phyloP scores from a whole-genome alignment of 2,329 filamentous ascomycete species.

The Alternaria atra region DNA sequence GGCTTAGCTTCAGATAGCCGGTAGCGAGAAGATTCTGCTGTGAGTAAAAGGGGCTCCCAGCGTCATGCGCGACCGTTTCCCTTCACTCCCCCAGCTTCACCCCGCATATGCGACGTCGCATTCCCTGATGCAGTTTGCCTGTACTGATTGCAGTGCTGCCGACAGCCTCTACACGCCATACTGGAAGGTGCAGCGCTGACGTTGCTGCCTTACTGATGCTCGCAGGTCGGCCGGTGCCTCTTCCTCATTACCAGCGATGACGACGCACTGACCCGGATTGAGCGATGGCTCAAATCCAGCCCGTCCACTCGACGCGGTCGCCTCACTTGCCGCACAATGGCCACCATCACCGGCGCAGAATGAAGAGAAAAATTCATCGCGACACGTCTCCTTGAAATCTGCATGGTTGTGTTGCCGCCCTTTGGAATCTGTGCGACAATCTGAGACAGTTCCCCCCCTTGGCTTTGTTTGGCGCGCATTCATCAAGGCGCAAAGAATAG shows the following conservation, averaged over 20 bases:
- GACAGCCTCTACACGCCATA: not conserved
- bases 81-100: constrained; percentile 21
- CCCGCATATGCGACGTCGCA: constrained; percentile 9
- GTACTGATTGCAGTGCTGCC: constrained; percentile 5
- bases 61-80: constrained; percentile 29
- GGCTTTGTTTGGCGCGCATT: constrained; percentile 7
- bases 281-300: constrained; percentile 20
- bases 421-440: constrained; percentile 27
- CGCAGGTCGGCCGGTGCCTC: constrained; percentile 13
- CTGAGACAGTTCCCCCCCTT: constrained; percentile 32
- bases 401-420: constrained; percentile 19
- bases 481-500: constrained; percentile 15
- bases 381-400: constrained; percentile 6
- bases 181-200: not conserved
- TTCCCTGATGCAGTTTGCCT: not conserved
- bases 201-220: constrained; percentile 16
- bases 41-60: constrained; percentile 34
- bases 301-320: constrained; percentile 35
- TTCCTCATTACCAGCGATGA: constrained; percentile 30
- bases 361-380: constrained; percentile 24
- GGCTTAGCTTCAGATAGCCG: constrained; percentile 30
- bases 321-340: constrained; percentile 30
- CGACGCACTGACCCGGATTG: constrained; percentile 34
- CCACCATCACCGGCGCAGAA: constrained; percentile 17
- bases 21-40: constrained; percentile 41